These are phyloP conservation scores for Fusarium beomiforme DNA, from an alignment of 2,329 filamentous ascomycete genomes.

Conservation along the genomic window DNA sequence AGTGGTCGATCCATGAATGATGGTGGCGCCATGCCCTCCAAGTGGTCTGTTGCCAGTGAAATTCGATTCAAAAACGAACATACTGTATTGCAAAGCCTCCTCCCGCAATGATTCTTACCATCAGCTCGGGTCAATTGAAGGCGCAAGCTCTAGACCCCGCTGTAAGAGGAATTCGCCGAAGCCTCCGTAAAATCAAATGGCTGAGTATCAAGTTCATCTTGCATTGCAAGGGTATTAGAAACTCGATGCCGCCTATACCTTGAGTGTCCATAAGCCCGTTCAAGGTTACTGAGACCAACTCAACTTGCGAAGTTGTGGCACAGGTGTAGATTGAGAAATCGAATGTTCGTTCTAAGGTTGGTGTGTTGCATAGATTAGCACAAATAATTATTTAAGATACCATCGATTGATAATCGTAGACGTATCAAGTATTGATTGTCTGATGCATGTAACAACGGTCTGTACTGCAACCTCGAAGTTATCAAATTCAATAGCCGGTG, in stretches of 20 bases:
- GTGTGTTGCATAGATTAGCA: constrained; percentile 2
- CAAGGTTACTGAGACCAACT: background rate
- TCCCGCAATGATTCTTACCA: constrained; percentile 27
- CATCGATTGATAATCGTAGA: background rate
- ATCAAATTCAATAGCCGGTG: constrained; percentile 10
- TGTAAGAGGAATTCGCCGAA: constrained; percentile 14
- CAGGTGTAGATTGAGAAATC: background rate
- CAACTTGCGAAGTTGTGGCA: background rate
- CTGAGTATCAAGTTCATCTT: constrained; percentile 13
- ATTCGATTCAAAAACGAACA: background rate
- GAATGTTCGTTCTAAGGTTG: background rate
- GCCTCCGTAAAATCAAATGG: background rate
- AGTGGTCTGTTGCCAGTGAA: constrained; percentile 12
- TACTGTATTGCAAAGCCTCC: constrained; percentile 8
- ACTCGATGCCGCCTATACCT: background rate
- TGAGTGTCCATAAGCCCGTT: constrained; percentile 1
- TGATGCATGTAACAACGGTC: background rate
- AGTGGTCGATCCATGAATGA: constrained; percentile 12
- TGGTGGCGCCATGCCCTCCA: constrained; percentile 15
- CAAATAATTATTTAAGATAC: background rate
- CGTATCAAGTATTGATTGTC: constrained; percentile 10
- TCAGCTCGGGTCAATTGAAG: constrained; percentile 29
- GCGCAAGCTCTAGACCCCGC: constrained; percentile 9
- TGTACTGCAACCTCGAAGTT: constrained; percentile 13
- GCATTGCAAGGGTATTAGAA: constrained; percentile 3